A percentile compares a stretch with the other conserved stretches of the same genome.
phyloP scores from a whole-genome alignment of 306 rosid genomes.

The Hippophae gyantsensis region DNA sequence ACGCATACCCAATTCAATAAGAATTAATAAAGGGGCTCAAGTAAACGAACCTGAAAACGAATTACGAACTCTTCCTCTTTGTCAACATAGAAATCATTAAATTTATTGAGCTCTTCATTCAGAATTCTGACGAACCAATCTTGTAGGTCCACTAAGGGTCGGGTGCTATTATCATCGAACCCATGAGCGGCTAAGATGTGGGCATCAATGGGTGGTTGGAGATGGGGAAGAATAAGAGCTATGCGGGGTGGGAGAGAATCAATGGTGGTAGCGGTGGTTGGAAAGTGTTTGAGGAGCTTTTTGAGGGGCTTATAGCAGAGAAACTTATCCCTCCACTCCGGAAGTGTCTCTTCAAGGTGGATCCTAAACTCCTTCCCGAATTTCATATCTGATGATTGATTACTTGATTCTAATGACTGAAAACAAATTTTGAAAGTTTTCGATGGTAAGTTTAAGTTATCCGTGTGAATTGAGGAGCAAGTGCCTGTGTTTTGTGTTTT shows the following conservation, averaged over 20 bases:
- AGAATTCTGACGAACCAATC: constrained; percentile 73
- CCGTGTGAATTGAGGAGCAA: background rate
- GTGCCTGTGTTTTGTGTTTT: no score
- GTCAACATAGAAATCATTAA: constrained; percentile 81
- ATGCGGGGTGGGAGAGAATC: constrained; percentile 13
- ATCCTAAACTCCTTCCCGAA: constrained; percentile 86
- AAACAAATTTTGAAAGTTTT: background rate
- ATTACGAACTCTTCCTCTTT: constrained; percentile 91
- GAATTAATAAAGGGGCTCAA: background rate
- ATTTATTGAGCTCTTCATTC: constrained; percentile 70
- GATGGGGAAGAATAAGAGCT: constrained; percentile 18
- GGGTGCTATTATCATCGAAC: constrained; percentile 1
- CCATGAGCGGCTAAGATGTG: constrained; percentile 3
- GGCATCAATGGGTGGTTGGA: background rate
- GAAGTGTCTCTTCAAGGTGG: constrained; percentile 85
- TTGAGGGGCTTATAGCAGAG: constrained; percentile 84
- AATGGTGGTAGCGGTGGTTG: constrained; percentile 11
- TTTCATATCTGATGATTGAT: constrained; percentile 39
- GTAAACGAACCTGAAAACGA: constrained; percentile 62
- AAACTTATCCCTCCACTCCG: constrained; percentile 97
- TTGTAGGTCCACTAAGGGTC: constrained; percentile 31
- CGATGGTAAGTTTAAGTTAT: background rate
- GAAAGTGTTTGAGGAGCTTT: constrained; percentile 55
- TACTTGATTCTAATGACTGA: no score
- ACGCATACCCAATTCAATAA: constrained; percentile 1